A percentile compares a stretch with the other conserved stretches of the same genome.
phyloP scores from a whole-genome alignment of 371 early-diverging fungal species.

The Mortierella sp. region DNA sequence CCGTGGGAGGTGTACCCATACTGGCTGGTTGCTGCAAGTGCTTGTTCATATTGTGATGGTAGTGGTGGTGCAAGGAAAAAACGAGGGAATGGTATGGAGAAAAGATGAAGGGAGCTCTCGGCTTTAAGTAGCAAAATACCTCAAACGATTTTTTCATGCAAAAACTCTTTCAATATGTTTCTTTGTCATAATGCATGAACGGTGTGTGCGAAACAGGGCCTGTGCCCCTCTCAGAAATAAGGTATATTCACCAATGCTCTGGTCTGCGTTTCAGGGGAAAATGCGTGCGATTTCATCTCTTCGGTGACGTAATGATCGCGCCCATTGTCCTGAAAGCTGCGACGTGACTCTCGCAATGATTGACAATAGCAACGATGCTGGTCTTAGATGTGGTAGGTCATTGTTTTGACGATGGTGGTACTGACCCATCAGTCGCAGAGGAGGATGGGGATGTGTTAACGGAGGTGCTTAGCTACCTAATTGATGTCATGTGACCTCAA shows the following conservation, averaged over 20 bases:
- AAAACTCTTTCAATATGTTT: not conserved
- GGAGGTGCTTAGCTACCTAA: no score
- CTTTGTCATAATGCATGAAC: not conserved
- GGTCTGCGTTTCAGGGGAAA: not conserved
- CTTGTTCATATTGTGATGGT: conserved; percentile 21
- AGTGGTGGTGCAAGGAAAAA: conserved; percentile 12
- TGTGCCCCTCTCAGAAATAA: not conserved
- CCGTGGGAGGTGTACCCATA: conserved; percentile 16
- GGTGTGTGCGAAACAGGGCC: conserved; percentile 9
- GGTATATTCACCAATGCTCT: not conserved
- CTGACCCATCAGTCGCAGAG: no score
- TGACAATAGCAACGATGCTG: no score
- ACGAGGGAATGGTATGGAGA: not conserved
- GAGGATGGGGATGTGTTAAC: no score
- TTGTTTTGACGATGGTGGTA: no score
- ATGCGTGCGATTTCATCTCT: not conserved
- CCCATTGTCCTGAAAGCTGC: no score
- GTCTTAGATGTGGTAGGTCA: no score
- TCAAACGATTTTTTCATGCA: conserved; percentile 3
- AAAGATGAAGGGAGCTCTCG: not conserved
- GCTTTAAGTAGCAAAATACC: not conserved
- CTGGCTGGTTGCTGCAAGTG: conserved; percentile 33
- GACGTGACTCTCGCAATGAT: no score
- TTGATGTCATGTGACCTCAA: no score
- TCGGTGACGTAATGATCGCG: not conserved